These are phyloP conservation scores for Leccinellum luteum DNA, from an alignment of 768 basidiomycete genomes.

Conservation along the genomic window DNA sequence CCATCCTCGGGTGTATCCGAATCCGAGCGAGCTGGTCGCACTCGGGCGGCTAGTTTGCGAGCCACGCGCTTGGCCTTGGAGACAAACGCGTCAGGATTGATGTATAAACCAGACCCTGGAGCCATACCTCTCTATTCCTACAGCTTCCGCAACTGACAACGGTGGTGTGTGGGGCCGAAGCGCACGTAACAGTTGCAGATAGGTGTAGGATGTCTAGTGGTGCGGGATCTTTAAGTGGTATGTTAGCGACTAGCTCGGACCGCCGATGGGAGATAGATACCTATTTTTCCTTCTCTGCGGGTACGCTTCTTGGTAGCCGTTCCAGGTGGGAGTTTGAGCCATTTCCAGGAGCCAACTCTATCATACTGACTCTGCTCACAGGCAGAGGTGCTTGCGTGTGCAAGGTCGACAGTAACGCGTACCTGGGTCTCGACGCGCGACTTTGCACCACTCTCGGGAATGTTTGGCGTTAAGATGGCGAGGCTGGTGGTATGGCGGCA, in stretches of 20 bases:
- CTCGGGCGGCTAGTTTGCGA: slow-evolving; percentile 82
- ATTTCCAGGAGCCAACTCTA: slow-evolving; percentile 87
- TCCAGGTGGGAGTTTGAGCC: slow-evolving; percentile 76
- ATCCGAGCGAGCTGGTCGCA: slow-evolving; percentile 74
- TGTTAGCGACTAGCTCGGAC: slow-evolving; percentile 18
- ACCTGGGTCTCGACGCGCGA: slow-evolving; percentile 96
- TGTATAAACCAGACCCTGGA: neutral
- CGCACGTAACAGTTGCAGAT: slow-evolving; percentile 72
- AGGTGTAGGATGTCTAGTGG: slow-evolving; percentile 71
- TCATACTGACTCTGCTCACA: slow-evolving; percentile 66
- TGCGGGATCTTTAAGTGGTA: slow-evolving; percentile 50
- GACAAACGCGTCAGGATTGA: slow-evolving; percentile 8
- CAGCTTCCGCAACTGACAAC: slow-evolving; percentile 88
- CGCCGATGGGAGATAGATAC: slow-evolving; percentile 36
- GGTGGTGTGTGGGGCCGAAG: slow-evolving; percentile 71
- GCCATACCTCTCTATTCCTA: slow-evolving; percentile 75
- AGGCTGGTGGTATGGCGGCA: slow-evolving; percentile 45
- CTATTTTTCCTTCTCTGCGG: slow-evolving; percentile 81
- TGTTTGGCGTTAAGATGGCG: slow-evolving; percentile 78
- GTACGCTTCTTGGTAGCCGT: slow-evolving; percentile 83
- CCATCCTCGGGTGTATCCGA: slow-evolving; percentile 65
- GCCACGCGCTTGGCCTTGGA: slow-evolving; percentile 82
- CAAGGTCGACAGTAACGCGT: slow-evolving; percentile 77
- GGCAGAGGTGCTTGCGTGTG: slow-evolving; percentile 58
- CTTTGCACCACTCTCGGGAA: slow-evolving; percentile 82